Percentiles rank a stretch among this genome's conserved stretches.
Evolutionary conservation across 2,329 filamentous ascomycete species (phyloP).

Genomic region (Cordyceps javanica): DNA sequence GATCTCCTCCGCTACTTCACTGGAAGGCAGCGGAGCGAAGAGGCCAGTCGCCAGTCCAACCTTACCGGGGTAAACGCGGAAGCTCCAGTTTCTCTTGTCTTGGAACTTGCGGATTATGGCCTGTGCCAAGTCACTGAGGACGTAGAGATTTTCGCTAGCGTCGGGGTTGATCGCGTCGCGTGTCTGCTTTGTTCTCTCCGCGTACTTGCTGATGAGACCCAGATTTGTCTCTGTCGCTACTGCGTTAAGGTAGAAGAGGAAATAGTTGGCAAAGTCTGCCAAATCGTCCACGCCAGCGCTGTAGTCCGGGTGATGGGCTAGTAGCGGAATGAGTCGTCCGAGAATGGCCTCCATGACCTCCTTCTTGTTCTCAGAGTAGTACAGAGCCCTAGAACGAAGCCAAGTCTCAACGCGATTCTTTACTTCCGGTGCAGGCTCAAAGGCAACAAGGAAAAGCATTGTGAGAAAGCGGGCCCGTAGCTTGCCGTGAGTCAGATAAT

Average conservation of each 20-base stretch:
- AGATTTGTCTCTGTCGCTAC: constrained; percentile 84
- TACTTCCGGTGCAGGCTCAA: constrained; percentile 72
- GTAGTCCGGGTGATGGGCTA: constrained; percentile 94
- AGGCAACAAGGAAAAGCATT: constrained; percentile 83
- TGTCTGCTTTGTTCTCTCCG: constrained; percentile 87
- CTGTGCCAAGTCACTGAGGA: constrained; percentile 81
- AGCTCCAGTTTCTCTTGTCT: constrained; percentile 76
- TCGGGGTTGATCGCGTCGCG: constrained; percentile 67
- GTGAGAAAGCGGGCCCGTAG: constrained; percentile 77
- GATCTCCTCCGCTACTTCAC: constrained; percentile 75
- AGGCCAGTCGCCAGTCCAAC: constrained; percentile 73
- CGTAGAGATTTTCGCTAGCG: constrained; percentile 70
- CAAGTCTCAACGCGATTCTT: constrained; percentile 76
- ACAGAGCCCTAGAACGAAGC: constrained; percentile 73
- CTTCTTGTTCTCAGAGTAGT: constrained; percentile 52
- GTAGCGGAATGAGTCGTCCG: constrained; percentile 73
- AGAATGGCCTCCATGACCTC: constrained; percentile 74
- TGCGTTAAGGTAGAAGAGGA: constrained; percentile 79
- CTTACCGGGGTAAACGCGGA: constrained; percentile 78
- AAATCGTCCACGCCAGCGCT: constrained; percentile 59
- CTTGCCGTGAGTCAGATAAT: constrained; percentile 71
- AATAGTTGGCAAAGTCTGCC: constrained; percentile 77
- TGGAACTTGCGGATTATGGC: constrained; percentile 78
- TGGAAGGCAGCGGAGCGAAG: constrained; percentile 68
- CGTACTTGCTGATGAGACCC: constrained; percentile 82